Percentiles rank a stretch among this genome's conserved stretches.
Evolutionary conservation across 2,329 filamentous ascomycete genomes (phyloP).

Genomic region (Beauveria sp.): DNA sequence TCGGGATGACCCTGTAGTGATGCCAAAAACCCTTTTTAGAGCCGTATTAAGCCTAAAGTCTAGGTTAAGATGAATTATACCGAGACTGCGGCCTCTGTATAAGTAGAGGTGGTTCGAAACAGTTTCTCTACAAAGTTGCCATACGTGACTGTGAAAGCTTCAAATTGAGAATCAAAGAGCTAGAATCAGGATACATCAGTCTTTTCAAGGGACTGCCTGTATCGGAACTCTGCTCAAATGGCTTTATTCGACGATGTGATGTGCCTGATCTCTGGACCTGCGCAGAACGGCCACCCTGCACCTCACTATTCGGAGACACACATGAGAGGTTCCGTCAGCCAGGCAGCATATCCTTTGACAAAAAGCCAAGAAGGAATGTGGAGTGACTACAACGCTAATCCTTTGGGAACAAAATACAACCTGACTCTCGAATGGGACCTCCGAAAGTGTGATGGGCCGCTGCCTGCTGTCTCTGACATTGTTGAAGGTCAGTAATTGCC

Average conservation of each 20-base stretch:
- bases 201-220: too few relatives aligned
- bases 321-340: not conserved
- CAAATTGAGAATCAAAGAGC: too few relatives aligned
- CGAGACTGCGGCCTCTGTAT: not conserved
- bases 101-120: not conserved
- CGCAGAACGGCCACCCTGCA: not conserved
- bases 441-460: not conserved
- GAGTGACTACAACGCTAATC: conserved; percentile 8
- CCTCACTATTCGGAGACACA: not conserved
- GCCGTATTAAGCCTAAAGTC: not conserved
- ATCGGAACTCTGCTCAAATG: not conserved
- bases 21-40: not conserved
- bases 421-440: conserved; percentile 12
- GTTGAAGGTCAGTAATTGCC: not conserved
- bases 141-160: too few relatives aligned
- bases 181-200: not conserved
- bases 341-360: conserved; percentile 8
- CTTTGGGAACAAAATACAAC: conserved; percentile 12
- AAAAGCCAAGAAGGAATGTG: conserved; percentile 14
- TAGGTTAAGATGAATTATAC: not conserved
- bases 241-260: not conserved
- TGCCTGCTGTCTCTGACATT: not conserved
- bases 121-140: too few relatives aligned
- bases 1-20: too few relatives aligned
- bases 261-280: not conserved